Conservation (phyloP, 2,329 filamentous ascomycete genomes). For the Penicillium sp. region DNA sequence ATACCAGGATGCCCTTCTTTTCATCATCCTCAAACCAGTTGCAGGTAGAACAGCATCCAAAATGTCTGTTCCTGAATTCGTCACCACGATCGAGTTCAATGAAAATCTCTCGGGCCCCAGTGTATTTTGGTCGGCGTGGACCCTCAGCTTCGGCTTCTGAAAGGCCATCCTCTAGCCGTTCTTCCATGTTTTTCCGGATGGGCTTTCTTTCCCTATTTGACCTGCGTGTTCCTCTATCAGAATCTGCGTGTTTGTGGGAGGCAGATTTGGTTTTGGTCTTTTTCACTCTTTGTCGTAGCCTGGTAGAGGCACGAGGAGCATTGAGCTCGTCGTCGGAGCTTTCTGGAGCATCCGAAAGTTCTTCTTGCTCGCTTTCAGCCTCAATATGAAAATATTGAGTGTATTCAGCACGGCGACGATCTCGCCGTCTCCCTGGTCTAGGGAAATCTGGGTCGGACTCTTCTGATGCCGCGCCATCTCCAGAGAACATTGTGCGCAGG, state of each 20-base stretch:
- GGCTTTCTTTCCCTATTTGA: constrained; percentile 33
- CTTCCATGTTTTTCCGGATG: constrained; percentile 44
- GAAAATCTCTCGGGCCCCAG: constrained; percentile 74
- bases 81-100: constrained; percentile 60
- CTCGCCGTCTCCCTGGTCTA: background rate
- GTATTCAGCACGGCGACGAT: constrained; percentile 2
- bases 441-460: background rate
- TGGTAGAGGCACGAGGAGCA: background rate
- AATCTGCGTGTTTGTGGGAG: constrained; percentile 12
- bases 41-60: constrained; percentile 71
- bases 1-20: constrained; percentile 70
- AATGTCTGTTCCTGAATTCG: constrained; percentile 70
- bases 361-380: background rate
- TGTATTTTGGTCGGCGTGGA: constrained; percentile 46
- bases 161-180: constrained; percentile 37
- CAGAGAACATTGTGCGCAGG: background rate
- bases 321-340: constrained; percentile 8
- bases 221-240: constrained; percentile 21
- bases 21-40: constrained; percentile 52
- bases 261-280: background rate
- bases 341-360: background rate
- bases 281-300: background rate
- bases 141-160: constrained; percentile 45
- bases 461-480: constrained; percentile 10
- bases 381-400: background rate